A percentile compares a stretch with the other conserved stretches of the same genome.
Conservation (phyloP, 257 asterid genomes). For the Nicotiana sylvestris region DNA sequence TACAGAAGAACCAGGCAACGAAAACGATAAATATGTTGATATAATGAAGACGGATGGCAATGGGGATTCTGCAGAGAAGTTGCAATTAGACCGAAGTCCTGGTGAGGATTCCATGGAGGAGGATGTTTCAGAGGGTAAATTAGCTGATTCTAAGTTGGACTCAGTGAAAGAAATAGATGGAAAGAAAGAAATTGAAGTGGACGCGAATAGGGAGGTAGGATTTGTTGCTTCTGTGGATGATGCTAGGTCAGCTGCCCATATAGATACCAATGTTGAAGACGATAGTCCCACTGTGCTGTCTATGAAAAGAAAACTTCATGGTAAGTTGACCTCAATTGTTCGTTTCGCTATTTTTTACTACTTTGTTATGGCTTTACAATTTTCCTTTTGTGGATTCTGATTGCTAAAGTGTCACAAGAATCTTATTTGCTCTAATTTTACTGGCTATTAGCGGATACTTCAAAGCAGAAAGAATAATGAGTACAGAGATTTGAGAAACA, state of each 20-base stretch:
- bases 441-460: no score
- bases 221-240: conserved; percentile 55
- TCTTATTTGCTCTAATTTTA: no score
- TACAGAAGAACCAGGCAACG: no score
- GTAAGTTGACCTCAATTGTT: conserved; percentile 26
- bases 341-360: neutral
- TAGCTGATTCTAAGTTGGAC: conserved; percentile 30
- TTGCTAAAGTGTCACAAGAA: no score
- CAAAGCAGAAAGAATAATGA: no score
- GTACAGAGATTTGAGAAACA: no score
- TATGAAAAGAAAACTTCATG: conserved; percentile 62
- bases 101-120: conserved; percentile 90
- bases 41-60: no score
- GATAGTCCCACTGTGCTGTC: conserved; percentile 27
- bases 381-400: no score
- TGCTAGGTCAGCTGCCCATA: conserved; percentile 29
- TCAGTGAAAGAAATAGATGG: conserved; percentile 29
- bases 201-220: conserved; percentile 33
- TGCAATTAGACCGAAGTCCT: conserved; percentile 16
- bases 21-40: no score
- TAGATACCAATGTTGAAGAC: conserved; percentile 30
- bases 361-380: neutral
- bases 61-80: no score
- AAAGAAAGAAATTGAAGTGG: conserved; percentile 22
- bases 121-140: conserved; percentile 56